Percentiles rank a stretch among this genome's conserved stretches.
Conservation (phyloP, 208 protist genomes). For the Acanthamoeba royreba region DNA sequence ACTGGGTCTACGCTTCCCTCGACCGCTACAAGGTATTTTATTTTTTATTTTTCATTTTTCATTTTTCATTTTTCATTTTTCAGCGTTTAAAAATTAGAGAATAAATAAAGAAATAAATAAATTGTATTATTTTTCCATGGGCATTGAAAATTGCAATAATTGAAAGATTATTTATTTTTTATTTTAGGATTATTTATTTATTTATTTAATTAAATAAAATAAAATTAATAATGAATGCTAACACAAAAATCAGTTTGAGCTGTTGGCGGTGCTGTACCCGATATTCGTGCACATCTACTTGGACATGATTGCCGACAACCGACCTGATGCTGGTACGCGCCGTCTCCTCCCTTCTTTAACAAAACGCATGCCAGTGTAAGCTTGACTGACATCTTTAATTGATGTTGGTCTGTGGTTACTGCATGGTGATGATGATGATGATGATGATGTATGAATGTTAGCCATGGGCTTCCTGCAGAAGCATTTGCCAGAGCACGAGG, state of each 20-base stretch:
- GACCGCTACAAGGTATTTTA: conserved; percentile 69
- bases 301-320: conserved; percentile 70
- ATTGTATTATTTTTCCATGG: too few species aligned
- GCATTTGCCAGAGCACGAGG: background rate
- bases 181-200: too few species aligned
- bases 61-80: background rate
- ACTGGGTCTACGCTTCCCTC: conserved; percentile 71
- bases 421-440: background rate
- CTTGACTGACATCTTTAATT: background rate
- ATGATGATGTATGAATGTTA: background rate
- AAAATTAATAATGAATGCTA: background rate
- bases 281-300: conserved; percentile 80
- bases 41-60: background rate
- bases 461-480: conserved; percentile 12
- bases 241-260: conserved; percentile 57
- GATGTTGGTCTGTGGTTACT: background rate
- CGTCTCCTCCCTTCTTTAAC: too few species aligned
- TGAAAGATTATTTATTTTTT: too few species aligned
- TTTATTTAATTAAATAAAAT: background rate
- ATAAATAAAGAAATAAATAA: background rate
- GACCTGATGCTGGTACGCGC: conserved; percentile 44
- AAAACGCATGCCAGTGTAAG: background rate
- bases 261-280: conserved; percentile 70
- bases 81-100: background rate
- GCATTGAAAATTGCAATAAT: too few species aligned